Base-by-base conservation (phyloP, 2,329 filamentous ascomycete genomes). In the Rhynchosporium agropyri region DNA sequence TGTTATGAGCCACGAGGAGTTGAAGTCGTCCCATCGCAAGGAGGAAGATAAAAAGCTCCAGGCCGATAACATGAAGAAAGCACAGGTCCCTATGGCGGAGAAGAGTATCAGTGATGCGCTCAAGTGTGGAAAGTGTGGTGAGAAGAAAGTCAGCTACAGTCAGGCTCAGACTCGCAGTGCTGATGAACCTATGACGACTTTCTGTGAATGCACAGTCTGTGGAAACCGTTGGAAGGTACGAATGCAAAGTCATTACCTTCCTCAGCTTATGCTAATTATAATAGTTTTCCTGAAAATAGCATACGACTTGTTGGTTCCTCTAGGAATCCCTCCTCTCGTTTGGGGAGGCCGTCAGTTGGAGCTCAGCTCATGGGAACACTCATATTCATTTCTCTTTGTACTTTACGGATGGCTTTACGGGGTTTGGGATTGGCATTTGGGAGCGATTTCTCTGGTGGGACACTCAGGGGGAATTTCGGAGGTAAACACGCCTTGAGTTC, bases 141-240 rank as follows among this genome's bases (percentile, higher is more conserved):
- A 96, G 83, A 93, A 90, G 81, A 93, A 92, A 82, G 95, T 98
- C 74, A 92, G 89, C 77, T 99, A 99, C 78, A 92, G 87, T 55
- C 95, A 99, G 79, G 95, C 95, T 4, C 95, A 99, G 82, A 99
- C 95, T 15, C 85, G 95, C 68, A 90, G 87, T 79, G 95, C 95
- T 69, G 95, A 99, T 84, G 95, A 98, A 79, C 94, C 94, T 69
- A 90, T 90, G 87, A 90, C 87, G 65, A 90, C 87, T 42, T 90
- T 90, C 76, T 90, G 87, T 78, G 86, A 89, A 74, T 90, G 87
- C 74, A 86, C 85, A 73, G 81, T 84, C 67, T 90, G 87, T 72
- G 87, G 87, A 54, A 83, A 90, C 73, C 82, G 87, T 61, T 90
- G 87, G 87, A 90, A 90, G 84, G 87, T 88, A 79, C 42, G 51